A percentile compares a stretch with the other conserved stretches of the same genome.
These are phyloP conservation scores for Inga leiocalycina DNA, from an alignment of 306 rosid species.

Conservation along the genomic window DNA sequence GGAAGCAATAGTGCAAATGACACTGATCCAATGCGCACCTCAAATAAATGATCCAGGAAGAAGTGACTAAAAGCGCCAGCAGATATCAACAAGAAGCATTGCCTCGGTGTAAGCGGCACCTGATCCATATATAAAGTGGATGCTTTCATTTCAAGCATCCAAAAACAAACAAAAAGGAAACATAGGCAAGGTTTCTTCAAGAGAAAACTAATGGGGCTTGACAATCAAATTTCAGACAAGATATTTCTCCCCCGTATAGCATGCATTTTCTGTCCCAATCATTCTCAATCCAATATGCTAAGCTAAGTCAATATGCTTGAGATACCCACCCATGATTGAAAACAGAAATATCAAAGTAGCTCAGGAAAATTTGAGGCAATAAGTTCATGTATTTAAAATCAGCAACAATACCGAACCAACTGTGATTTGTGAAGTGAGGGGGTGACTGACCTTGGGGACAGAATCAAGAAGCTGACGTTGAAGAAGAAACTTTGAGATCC, in stretches of 20 bases:
- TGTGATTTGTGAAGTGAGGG: background rate
- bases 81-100: conserved; percentile 70
- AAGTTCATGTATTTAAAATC: background rate
- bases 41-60: conserved; percentile 85
- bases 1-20: background rate
- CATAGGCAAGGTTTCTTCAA: background rate
- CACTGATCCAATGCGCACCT: conserved; percentile 48
- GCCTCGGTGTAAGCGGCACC: conserved; percentile 72
- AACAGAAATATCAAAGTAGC: background rate
- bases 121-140: conserved; percentile 31
- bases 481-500: conserved; percentile 57
- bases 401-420: background rate
- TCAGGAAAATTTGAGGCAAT: background rate
- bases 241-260: background rate
- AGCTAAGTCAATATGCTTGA: background rate
- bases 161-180: background rate
- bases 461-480: conserved; percentile 60
- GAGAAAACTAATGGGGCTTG: background rate
- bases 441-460: conserved; percentile 50
- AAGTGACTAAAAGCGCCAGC: conserved; percentile 92
- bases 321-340: background rate
- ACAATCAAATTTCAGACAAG: background rate
- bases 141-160: background rate
- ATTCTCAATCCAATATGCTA: background rate
- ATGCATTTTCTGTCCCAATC: background rate